Percentiles rank a stretch among this genome's conserved stretches.
Evolutionary conservation across 169 alveolate genomes (phyloP).

Genomic region (Plasmodium fragile): DNA sequence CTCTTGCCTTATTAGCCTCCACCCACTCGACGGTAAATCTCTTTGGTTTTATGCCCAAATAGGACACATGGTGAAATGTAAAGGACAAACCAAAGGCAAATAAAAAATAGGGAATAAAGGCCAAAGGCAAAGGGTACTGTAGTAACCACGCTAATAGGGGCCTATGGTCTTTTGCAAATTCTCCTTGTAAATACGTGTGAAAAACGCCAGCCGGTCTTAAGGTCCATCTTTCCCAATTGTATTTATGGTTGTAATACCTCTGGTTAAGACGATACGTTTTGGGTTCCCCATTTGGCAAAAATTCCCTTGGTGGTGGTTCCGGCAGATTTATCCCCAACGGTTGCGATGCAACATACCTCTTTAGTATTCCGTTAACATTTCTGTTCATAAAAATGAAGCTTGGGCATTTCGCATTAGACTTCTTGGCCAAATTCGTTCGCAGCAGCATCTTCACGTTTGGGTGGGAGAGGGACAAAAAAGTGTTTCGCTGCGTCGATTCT

Average conservation of each 20-base stretch:
- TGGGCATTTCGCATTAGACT: slow-evolving; percentile 1
- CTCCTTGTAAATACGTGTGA: slow-evolving; percentile 91
- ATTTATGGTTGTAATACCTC: slow-evolving; percentile 87
- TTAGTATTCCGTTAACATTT: slow-evolving; percentile 15
- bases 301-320: slow-evolving; percentile 92
- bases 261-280: slow-evolving; percentile 86
- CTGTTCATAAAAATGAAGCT: slow-evolving; percentile 15
- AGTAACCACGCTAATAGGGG: slow-evolving; percentile 83
- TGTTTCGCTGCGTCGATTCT: not conserved
- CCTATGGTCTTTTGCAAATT: slow-evolving; percentile 89
- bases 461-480: not conserved
- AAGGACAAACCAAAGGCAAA: slow-evolving; percentile 83
- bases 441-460: slow-evolving; percentile 15
- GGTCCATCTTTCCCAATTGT: slow-evolving; percentile 92
- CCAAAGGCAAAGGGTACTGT: slow-evolving; percentile 82
- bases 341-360: slow-evolving; percentile 72
- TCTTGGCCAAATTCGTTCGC: not conserved
- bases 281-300: slow-evolving; percentile 89
- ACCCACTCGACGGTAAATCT: slow-evolving; percentile 92
- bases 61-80: slow-evolving; percentile 84
- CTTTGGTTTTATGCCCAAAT: slow-evolving; percentile 90
- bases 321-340: slow-evolving; percentile 85
- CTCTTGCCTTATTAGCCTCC: slow-evolving; percentile 91
- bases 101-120: slow-evolving; percentile 85
- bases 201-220: slow-evolving; percentile 90